Conservation (phyloP, 2,329 filamentous ascomycete genomes). For the Davidsoniella neocaledoniae region DNA sequence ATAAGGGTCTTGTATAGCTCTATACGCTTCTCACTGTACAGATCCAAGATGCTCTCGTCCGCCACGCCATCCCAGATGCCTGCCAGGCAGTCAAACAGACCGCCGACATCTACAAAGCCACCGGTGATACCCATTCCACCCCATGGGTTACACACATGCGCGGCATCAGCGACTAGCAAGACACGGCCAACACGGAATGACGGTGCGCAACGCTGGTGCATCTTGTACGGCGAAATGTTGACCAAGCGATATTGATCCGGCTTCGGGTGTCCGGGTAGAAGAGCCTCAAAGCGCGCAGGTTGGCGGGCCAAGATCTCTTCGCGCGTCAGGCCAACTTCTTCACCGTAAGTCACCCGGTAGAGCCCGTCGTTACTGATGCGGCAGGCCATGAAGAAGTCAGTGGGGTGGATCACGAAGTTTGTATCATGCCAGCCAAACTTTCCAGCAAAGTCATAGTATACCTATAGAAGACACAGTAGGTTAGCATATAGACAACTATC, state of each 20-base stretch:
- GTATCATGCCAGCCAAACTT: constrained; percentile 36
- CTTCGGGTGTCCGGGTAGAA: constrained; percentile 42
- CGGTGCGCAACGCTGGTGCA: constrained; percentile 43
- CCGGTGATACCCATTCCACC: constrained; percentile 47
- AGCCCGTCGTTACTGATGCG: constrained; percentile 40
- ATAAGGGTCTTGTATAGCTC: constrained; percentile 29
- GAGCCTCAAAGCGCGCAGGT: constrained; percentile 34
- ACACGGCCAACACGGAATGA: constrained; percentile 40
- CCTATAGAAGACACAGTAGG: constrained; percentile 21
- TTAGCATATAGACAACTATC: neutral
- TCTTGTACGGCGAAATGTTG: constrained; percentile 41
- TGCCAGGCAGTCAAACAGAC: constrained; percentile 40
- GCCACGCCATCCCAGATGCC: constrained; percentile 28
- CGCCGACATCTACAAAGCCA: constrained; percentile 42
- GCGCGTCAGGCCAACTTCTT: constrained; percentile 31
- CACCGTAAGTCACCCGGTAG: constrained; percentile 48
- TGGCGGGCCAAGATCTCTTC: constrained; percentile 15
- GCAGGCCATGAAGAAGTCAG: constrained; percentile 45
- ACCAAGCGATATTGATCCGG: constrained; percentile 38
- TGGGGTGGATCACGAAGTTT: constrained; percentile 45
- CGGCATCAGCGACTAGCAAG: constrained; percentile 42
- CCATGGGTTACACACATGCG: constrained; percentile 37
- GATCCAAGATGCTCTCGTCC: constrained; percentile 26
- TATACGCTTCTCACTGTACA: constrained; percentile 29
- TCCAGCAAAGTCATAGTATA: constrained; percentile 41